A percentile compares a stretch with the other conserved stretches of the same genome.
phyloP scores from a whole-genome alignment of 2,329 filamentous ascomycete genomes.

The Nothophaeocryptopus gaeumannii region DNA sequence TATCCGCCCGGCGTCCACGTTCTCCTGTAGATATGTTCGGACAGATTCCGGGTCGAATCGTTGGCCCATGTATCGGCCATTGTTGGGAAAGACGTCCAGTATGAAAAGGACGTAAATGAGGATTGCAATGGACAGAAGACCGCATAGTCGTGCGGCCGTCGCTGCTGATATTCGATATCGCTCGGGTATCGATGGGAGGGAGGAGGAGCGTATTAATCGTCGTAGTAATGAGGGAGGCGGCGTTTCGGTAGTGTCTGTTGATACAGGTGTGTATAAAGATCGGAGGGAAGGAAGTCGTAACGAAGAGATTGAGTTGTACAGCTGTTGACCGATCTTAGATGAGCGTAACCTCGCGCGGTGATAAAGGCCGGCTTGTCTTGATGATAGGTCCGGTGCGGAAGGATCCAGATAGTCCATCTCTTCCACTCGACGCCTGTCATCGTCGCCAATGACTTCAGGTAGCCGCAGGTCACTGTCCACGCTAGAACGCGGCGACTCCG shows the following conservation, averaged over 20 bases:
- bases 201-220: slow-evolving; percentile 21
- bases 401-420: slow-evolving; percentile 81
- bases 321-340: slow-evolving; percentile 54
- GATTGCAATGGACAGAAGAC: slow-evolving; percentile 69
- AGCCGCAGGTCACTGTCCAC: slow-evolving; percentile 52
- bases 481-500: slow-evolving; percentile 71
- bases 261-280: slow-evolving; percentile 39
- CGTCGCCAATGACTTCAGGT: slow-evolving; percentile 53
- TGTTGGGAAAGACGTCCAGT: slow-evolving; percentile 74
- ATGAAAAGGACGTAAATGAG: slow-evolving; percentile 83
- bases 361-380: slow-evolving; percentile 31
- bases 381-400: slow-evolving; percentile 20
- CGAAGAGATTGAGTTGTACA: slow-evolving; percentile 57
- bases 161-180: slow-evolving; percentile 57
- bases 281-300: slow-evolving; percentile 52
- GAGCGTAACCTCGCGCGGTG: slow-evolving; percentile 41
- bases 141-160: slow-evolving; percentile 69
- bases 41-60: slow-evolving; percentile 83
- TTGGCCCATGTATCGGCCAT: slow-evolving; percentile 61
- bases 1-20: slow-evolving; percentile 62
- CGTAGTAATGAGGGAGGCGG: background rate
- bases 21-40: slow-evolving; percentile 68
- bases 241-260: slow-evolving; percentile 10
- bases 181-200: slow-evolving; percentile 44
- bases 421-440: slow-evolving; percentile 72